Evolutionary conservation across 2,329 filamentous ascomycete genomes (phyloP).

Genomic region (Dryadomyces sulphureus): DNA sequence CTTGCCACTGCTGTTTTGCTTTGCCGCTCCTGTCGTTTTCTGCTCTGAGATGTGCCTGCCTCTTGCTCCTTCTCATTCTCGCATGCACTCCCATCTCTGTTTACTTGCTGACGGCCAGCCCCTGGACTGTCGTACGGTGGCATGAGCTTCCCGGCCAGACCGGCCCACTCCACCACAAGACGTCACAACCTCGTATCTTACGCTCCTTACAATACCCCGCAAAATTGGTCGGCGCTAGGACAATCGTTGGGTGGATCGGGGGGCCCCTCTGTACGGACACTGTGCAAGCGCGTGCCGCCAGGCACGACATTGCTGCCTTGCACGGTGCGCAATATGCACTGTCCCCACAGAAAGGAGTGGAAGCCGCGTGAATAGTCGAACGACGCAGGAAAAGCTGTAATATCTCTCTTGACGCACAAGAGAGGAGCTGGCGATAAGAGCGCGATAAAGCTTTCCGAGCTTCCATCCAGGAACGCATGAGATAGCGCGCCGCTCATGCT

Average conservation of each 20-base stretch:
- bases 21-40: too few species aligned
- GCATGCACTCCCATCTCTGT: not conserved
- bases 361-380: not conserved
- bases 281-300: not conserved
- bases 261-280: not conserved
- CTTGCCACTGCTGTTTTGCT: too few species aligned
- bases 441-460: not conserved
- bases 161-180: not conserved
- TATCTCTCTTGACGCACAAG: too few species aligned
- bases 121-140: not conserved
- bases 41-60: not conserved
- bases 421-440: not conserved
- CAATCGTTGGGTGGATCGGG: not conserved
- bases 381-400: not conserved
- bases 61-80: not conserved
- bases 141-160: not conserved
- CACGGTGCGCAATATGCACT: not conserved
- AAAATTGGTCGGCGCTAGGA: slow-evolving; percentile 3
- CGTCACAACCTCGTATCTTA: not conserved
- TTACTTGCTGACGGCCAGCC: not conserved
- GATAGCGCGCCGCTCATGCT: too few species aligned
- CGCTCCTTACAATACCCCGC: slow-evolving; percentile 7
- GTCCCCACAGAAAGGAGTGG: not conserved
- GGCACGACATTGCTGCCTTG: not conserved
- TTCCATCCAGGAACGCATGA: not conserved